A percentile compares a stretch with the other conserved stretches of the same genome.
Conservation (phyloP, 129 eudicot genomes). For the Mikania micrantha region DNA sequence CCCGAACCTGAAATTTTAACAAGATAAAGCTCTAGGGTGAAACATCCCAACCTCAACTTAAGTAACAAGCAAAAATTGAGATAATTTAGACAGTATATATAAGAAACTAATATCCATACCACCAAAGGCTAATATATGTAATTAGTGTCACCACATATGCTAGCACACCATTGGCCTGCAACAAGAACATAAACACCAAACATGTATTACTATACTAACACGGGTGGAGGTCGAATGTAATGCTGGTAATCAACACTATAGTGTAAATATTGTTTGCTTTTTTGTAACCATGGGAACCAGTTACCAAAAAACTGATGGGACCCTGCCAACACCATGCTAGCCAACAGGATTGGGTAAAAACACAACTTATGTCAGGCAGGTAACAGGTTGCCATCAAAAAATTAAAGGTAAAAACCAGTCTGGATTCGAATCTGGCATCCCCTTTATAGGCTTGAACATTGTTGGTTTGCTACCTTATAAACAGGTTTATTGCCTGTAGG, state of each 20-base stretch:
- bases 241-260: background rate
- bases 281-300: too few species aligned
- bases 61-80: background rate
- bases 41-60: constrained; percentile 1
- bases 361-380: too few species aligned
- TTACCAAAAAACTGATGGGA: too few species aligned
- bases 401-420: too few species aligned
- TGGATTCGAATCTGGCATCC: too few species aligned
- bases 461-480: constrained; percentile 54
- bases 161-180: constrained; percentile 89
- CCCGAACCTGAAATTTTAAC: constrained; percentile 61
- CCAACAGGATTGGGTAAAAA: too few species aligned
- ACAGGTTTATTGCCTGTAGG: constrained; percentile 89
- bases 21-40: background rate
- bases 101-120: constrained; percentile 45
- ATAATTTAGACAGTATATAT: background rate
- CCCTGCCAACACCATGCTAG: too few species aligned
- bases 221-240: background rate
- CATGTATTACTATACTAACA: background rate
- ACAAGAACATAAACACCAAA: constrained; percentile 15
- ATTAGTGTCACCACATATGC: constrained; percentile 77
- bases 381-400: too few species aligned
- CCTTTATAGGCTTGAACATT: background rate
- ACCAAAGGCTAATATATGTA: constrained; percentile 88
- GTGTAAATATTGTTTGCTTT: background rate